phyloP scores from a whole-genome alignment of 1,139 yeast species.

The Yamadazyma kanchanaburiensis region DNA sequence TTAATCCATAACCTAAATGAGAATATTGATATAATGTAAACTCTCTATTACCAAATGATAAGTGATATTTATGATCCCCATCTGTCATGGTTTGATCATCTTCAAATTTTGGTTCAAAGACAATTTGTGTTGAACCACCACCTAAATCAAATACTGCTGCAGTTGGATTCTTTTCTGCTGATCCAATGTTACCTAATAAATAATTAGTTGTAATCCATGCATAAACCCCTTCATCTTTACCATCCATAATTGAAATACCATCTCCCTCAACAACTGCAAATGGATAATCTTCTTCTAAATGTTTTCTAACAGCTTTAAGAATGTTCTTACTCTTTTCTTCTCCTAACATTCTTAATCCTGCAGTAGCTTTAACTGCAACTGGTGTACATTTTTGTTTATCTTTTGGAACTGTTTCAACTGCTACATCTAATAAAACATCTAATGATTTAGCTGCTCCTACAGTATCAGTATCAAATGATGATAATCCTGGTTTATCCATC shows the following conservation, averaged over 20 bases:
- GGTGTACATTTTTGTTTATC: conserved; percentile 79
- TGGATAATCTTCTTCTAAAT: conserved; percentile 76
- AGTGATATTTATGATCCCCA: conserved; percentile 85
- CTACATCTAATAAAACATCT: conserved; percentile 73
- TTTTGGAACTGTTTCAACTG: conserved; percentile 73
- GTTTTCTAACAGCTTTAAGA: conserved; percentile 68
- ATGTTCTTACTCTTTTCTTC: conserved; percentile 67
- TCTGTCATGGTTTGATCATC: conserved; percentile 56
- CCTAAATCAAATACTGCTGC: conserved; percentile 98
- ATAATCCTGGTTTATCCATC: conserved; percentile 90
- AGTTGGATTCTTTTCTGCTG: conserved; percentile 66
- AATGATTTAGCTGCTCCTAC: conserved; percentile 83
- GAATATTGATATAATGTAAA: conserved; percentile 91
- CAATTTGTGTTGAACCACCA: conserved; percentile 98
- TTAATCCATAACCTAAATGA: conserved; percentile 92
- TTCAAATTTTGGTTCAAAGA: conserved; percentile 81
- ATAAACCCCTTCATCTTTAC: conserved; percentile 96
- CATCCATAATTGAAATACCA: conserved; percentile 91
- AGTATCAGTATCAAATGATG: conserved; percentile 78
- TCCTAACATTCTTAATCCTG: conserved; percentile 89
- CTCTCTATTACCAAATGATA: conserved; percentile 75
- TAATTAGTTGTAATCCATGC: conserved; percentile 98
- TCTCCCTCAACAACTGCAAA: conserved; percentile 85
- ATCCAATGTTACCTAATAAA: conserved; percentile 87
- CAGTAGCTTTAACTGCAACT: conserved; percentile 95